phyloP scores from a whole-genome alignment of 169 alveolate genomes.

The Plasmodium sp. region DNA sequence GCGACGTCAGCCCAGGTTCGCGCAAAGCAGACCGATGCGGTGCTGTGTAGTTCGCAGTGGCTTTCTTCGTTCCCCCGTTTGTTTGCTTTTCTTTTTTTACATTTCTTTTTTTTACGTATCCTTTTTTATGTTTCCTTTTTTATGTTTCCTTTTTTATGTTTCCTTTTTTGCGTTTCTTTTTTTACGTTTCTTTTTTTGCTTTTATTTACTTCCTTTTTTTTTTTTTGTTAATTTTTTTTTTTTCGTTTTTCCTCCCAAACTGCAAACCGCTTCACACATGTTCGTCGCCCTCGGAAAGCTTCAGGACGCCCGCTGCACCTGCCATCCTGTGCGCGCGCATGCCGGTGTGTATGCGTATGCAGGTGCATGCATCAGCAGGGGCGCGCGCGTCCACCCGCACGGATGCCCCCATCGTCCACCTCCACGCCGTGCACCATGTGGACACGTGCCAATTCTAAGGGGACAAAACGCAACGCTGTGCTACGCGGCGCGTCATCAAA shows the following conservation, averaged over 20 bases:
- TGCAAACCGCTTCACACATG: background rate
- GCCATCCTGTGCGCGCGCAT: conserved; percentile 1
- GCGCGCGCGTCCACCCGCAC: background rate
- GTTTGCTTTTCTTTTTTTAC: background rate
- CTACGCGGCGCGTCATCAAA: background rate
- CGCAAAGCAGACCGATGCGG: background rate
- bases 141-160: too few species aligned
- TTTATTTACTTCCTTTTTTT: background rate
- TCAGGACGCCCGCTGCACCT: conserved; percentile 6
- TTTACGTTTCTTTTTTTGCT: background rate
- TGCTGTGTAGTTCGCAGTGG: background rate
- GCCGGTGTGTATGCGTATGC: background rate
- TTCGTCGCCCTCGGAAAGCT: background rate
- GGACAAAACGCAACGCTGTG: background rate
- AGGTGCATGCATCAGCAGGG: background rate
- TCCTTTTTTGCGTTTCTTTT: too few species aligned
- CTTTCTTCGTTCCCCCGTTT: background rate
- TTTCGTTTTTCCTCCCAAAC: background rate
- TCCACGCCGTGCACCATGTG: background rate
- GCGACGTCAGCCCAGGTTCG: background rate
- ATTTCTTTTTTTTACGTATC: too few species aligned
- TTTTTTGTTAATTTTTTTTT: background rate
- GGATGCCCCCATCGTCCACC: background rate
- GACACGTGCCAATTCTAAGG: background rate
- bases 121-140: too few species aligned